Base-by-base conservation (phyloP, 192 early-diverging fungal species). In the Lobosporangium transversale region DNA sequence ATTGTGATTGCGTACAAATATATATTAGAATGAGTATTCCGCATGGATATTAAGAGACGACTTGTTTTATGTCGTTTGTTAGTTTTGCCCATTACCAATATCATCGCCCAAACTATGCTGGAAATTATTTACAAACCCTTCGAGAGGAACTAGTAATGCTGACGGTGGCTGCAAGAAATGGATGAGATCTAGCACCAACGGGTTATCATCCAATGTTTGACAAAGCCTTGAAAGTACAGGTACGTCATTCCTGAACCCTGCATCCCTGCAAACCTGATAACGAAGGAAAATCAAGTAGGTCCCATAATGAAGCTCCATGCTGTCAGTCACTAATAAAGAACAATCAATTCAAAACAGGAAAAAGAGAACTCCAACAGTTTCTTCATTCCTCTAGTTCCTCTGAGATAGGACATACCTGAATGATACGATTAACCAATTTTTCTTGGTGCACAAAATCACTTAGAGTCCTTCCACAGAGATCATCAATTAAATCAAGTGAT, bases 71-170 rank as follows among this genome's bases (percentile, higher is more conserved):
- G 12, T 42, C 3, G 5, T 30, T n/a, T n/a, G n/a, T n/a, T n/a
- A n/a, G n/a, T n/a, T n/a, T n/a, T n/a, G n/a, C n/a, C n/a, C n/a
- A 14, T 49, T 75, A 75, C 71, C 71, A 45, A 76, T 76, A 29
- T 76, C 73, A 33, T 76, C 65, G 5, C 67, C 73, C 36, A 67
- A 63, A 27, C 67, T 66, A 32, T 76, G 73, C 29, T 67, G 73
- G 4, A 76, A 50, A 45, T 62, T 66, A 50, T 76, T 76, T 32
- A 76, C 64, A 27, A 66, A 76, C 8, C 64, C 51, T 24, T 76
- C 73, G 27, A 76, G 45, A 36, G 73, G 73, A 9, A 53, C 27
- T 37, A 76, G 26, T 12, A 76, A 32, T 9, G 58, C 52, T 20
- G 63, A 66, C 18, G 73, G 73, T 2, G 73, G 36, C 7, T 54